Evolutionary conservation across 2,329 filamentous ascomycete genomes (phyloP), one percentile per base, ranked within the genome.

Genomic region (Curvularia spicifera): DNA sequence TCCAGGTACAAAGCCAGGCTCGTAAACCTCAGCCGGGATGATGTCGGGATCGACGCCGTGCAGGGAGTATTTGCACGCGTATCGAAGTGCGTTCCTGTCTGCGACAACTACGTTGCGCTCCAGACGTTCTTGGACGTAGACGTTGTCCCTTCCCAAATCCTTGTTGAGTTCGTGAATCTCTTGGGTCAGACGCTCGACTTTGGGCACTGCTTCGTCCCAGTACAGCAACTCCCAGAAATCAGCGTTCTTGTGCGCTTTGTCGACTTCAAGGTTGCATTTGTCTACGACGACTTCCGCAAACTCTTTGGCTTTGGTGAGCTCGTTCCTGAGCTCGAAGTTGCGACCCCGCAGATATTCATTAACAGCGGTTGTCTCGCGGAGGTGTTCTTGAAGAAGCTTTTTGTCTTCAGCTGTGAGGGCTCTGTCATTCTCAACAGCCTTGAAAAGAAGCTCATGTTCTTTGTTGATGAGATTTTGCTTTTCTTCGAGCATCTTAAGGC

Each of bases 151-250:
- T 15, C 55, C 50, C 13, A 46, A 24, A 9, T 53, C 43, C 18
- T 44, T 28, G 13, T 57, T 57, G 28, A 57, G 50, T 18, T 43
- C 37, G 28, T 28, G 18, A 3, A 53, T 57, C 13, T 57, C 50
- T 1, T 45, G n/a, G 8, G 18, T 24, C 1, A 57, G 20, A 1
- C n/a, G n/a, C 13, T 57, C 37, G 1, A 35, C 37, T 5, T 45
- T 49, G 8, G 22, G 5, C 4, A 57, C 50, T 15, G 55, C 50
- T 18, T 53, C 50, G 37, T 53, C 37, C 20, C 26, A 53, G 24
- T 45, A 57, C 2, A 48, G n/a, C 7, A 15, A 8, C 22, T n/a
- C 20, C 35, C 29, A 44, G 8, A 15, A 31, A 0, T 26, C 18
- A 1, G n/a, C 20, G 3, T 5, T 5, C 5, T 43, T 18, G 0